Evolutionary conservation across 805 yeast species (phyloP).

Genomic region (Candida mattraensis): DNA sequence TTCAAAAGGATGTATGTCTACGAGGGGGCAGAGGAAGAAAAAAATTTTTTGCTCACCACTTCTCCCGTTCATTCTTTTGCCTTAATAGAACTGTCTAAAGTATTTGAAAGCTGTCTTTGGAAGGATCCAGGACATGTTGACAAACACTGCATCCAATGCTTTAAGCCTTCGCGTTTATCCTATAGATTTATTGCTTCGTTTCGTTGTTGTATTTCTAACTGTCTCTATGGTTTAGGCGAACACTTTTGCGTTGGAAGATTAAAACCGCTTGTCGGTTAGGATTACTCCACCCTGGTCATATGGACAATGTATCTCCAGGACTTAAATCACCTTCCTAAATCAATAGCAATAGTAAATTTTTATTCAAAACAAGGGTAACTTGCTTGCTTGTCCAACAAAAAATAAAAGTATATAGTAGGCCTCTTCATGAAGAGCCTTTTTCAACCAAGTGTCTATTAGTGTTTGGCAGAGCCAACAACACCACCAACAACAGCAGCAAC

Average conservation of each 20-base stretch:
- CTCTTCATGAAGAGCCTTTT: too few species aligned
- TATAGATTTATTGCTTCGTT: slow-evolving; percentile 13
- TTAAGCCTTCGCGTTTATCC: slow-evolving; percentile 25
- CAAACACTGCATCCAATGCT: slow-evolving; percentile 18
- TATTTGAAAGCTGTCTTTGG: neutral
- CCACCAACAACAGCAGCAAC: slow-evolving; percentile 69
- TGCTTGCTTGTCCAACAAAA: neutral
- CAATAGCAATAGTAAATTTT: slow-evolving; percentile 4
- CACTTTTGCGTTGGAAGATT: slow-evolving; percentile 28
- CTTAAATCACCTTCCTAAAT: slow-evolving; percentile 31
- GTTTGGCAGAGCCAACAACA: slow-evolving; percentile 38
- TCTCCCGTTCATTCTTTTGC: too few species aligned
- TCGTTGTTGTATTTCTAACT: slow-evolving; percentile 9
- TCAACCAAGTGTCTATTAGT: too few species aligned
- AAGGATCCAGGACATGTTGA: neutral
- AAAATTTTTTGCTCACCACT: too few species aligned
- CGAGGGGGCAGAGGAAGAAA: too few species aligned
- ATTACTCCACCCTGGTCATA: slow-evolving; percentile 30
- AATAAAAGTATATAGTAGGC: neutral
- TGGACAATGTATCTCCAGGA: slow-evolving; percentile 24
- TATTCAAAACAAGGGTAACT: slow-evolving; percentile 1
- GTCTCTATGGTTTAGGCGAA: slow-evolving; percentile 23
- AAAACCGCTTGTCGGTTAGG: slow-evolving; percentile 19
- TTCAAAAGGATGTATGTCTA: too few species aligned
- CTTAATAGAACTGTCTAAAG: too few species aligned